Conservation (phyloP, 2,329 filamentous ascomycete genomes). For the Metarhizium brunneum region DNA sequence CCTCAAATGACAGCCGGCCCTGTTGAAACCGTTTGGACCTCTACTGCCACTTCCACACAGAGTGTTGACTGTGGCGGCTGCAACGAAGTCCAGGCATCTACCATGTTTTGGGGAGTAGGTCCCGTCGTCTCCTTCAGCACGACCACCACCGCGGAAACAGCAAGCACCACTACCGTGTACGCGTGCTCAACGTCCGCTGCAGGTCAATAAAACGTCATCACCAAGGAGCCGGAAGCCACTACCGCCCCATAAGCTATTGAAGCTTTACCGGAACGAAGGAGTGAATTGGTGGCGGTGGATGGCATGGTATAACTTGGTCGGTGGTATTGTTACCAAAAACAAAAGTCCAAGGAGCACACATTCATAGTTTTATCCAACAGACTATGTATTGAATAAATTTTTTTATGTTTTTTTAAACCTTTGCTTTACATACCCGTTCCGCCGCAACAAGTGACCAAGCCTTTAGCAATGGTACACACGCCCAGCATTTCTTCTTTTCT, state of each 20-base stretch:
- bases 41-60: conserved; percentile 13
- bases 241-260: not conserved
- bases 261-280: not conserved
- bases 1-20: conserved; percentile 11
- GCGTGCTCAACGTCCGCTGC: not conserved
- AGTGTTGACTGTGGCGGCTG: conserved; percentile 18
- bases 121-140: conserved; percentile 14
- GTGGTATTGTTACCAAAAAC: not conserved
- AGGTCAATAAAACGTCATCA: not conserved
- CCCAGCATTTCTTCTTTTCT: no score
- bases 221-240: not conserved
- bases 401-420: no score
- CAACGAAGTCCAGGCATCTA: conserved; percentile 3
- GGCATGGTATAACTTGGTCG: no score
- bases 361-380: no score
- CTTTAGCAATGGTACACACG: no score
- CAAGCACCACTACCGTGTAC: conserved; percentile 7
- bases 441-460: no score
- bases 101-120: conserved; percentile 7
- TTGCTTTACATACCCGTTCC: no score
- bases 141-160: conserved; percentile 11
- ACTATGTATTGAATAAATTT: no score
- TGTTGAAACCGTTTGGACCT: conserved; percentile 15
- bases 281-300: not conserved
- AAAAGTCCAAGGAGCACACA: not conserved